Conservation (phyloP, 2,329 filamentous ascomycete species). For the Trichophyton rubrum region DNA sequence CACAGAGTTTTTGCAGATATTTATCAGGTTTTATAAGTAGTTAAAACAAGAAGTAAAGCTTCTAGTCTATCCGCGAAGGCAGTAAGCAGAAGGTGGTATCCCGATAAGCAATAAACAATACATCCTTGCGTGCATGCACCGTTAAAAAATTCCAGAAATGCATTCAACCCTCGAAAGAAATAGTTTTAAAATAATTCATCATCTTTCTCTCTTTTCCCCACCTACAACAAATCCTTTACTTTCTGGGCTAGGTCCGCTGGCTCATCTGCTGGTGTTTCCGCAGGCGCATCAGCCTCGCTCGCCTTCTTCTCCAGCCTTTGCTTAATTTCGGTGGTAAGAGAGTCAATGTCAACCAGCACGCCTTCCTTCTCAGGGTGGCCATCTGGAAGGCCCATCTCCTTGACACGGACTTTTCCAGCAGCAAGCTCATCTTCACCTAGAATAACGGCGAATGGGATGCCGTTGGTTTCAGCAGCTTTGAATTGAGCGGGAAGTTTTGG, state of each 20-base stretch:
- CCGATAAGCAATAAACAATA: not conserved
- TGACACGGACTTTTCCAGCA: constrained; percentile 73
- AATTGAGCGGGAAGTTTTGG: constrained; percentile 82
- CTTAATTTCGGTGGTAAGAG: constrained; percentile 18
- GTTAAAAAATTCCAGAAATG: not conserved
- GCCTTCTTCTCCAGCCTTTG: not conserved
- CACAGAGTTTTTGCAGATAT: not conserved
- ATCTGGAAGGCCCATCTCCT: constrained; percentile 67
- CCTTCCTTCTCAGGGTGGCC: constrained; percentile 87
- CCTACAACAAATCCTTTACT: constrained; percentile 5
- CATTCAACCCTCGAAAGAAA: not conserved
- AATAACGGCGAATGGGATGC: constrained; percentile 75
- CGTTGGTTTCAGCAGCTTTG: constrained; percentile 70
- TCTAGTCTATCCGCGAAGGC: not conserved
- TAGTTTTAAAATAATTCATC: not conserved
- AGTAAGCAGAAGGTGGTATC: not conserved
- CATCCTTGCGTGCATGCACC: not conserved
- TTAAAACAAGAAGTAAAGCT: not conserved
- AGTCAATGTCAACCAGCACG: constrained; percentile 51
- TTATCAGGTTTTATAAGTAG: not conserved
- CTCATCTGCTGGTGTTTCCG: not conserved
- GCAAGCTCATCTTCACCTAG: constrained; percentile 82
- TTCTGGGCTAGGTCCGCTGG: constrained; percentile 5
- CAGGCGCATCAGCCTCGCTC: not conserved
- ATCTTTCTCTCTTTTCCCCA: not conserved